Conservation (phyloP, 2,329 filamentous ascomycete genomes). For the Neospermospora avenae region DNA sequence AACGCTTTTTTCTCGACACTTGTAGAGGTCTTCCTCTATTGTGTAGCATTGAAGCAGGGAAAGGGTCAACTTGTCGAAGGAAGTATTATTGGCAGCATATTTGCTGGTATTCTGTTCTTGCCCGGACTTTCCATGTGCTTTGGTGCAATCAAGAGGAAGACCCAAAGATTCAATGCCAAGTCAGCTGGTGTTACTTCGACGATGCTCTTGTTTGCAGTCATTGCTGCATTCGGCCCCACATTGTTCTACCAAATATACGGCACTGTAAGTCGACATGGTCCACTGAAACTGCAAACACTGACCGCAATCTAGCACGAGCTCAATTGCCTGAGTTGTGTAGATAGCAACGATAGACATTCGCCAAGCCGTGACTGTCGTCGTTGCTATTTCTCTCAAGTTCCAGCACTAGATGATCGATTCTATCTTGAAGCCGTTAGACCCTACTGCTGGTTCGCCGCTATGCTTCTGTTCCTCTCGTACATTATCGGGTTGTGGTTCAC, state of each 20-base stretch:
- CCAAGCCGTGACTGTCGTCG: constrained; percentile 73
- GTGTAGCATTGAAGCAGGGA: constrained; percentile 85
- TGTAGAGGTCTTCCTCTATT: constrained; percentile 97
- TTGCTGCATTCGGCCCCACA: constrained; percentile 92
- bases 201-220: constrained; percentile 94
- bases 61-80: constrained; percentile 93
- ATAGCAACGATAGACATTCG: constrained; percentile 38
- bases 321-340: constrained; percentile 69
- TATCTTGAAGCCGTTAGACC: constrained; percentile 88
- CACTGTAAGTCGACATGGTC: constrained; percentile 54
- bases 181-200: constrained; percentile 96
- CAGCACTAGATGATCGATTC: constrained; percentile 81
- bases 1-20: constrained; percentile 98
- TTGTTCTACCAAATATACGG: constrained; percentile 99
- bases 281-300: constrained; percentile 31
- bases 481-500: constrained; percentile 94
- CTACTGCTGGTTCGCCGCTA: constrained; percentile 85
- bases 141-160: constrained; percentile 95
- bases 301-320: constrained; percentile 70
- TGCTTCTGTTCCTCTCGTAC: constrained; percentile 87
- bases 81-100: constrained; percentile 96
- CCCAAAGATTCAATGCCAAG: constrained; percentile 94
- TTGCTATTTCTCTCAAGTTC: constrained; percentile 89
- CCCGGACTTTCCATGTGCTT: constrained; percentile 98
- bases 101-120: constrained; percentile 91